Percentiles rank a stretch among this genome's conserved stretches.
Evolutionary conservation across 495 filamentous ascomycete species (phyloP).

Genomic region (Penicillium crystallinum): DNA sequence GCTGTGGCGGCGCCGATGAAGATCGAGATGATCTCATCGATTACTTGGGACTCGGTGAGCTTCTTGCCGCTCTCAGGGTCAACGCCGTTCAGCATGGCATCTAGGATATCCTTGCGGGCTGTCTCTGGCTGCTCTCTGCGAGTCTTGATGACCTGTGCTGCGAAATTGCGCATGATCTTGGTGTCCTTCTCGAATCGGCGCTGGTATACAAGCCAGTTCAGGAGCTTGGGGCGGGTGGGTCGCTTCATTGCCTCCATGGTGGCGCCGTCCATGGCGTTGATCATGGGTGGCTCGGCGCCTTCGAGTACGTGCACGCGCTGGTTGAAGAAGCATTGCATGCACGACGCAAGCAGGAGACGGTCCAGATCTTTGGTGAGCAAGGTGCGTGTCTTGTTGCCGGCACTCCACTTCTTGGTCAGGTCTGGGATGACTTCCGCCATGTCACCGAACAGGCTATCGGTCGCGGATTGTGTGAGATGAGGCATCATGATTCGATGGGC

Average conservation of each 20-base stretch:
- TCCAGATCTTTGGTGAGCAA: conserved; percentile 56
- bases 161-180: conserved; percentile 48
- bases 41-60: conserved; percentile 52
- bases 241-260: conserved; percentile 40
- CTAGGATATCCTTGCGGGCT: conserved; percentile 56
- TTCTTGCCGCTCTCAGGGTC: conserved; percentile 62
- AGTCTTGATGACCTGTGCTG: conserved; percentile 52
- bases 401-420: conserved; percentile 23
- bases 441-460: conserved; percentile 18
- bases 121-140: conserved; percentile 45
- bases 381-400: conserved; percentile 11
- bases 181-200: conserved; percentile 51
- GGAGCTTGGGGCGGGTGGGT: conserved; percentile 31
- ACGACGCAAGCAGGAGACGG: conserved; percentile 62
- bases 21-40: conserved; percentile 54
- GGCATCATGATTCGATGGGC: conserved; percentile 24
- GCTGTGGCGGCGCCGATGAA: conserved; percentile 40
- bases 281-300: conserved; percentile 26
- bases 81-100: conserved; percentile 59
- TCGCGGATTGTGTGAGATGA: conserved; percentile 14
- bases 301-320: conserved; percentile 28
- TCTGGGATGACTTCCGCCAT: conserved; percentile 26
- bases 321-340: conserved; percentile 53
- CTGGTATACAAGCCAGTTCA: conserved; percentile 33
- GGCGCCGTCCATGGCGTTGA: conserved; percentile 34